A percentile compares a stretch with the other conserved stretches of the same genome.
Evolutionary conservation across 108 stramenopile species (phyloP).

Genomic region (Discostella stelligeroides): DNA sequence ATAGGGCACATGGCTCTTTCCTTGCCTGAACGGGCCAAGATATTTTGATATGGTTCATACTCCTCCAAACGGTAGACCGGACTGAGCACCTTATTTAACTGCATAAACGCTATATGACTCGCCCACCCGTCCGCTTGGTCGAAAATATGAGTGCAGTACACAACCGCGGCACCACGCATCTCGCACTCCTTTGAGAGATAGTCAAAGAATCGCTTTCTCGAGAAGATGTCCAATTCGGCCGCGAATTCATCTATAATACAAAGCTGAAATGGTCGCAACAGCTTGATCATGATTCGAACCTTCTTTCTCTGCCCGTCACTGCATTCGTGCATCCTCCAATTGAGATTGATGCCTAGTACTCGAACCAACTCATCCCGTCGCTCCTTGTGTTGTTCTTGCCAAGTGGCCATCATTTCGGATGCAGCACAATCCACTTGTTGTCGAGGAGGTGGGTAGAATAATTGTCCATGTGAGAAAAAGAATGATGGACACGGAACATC

Average conservation of each 20-base stretch:
- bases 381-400: slow-evolving; percentile 71
- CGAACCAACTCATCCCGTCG: slow-evolving; percentile 74
- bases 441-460: slow-evolving; percentile 63
- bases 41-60: slow-evolving; percentile 46
- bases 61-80: slow-evolving; percentile 29
- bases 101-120: slow-evolving; percentile 50
- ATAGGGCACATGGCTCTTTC: slow-evolving; percentile 52
- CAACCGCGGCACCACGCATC: slow-evolving; percentile 63
- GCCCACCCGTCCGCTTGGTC: slow-evolving; percentile 86
- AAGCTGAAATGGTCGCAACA: slow-evolving; percentile 41
- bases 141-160: slow-evolving; percentile 90
- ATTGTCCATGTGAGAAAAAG: slow-evolving; percentile 13
- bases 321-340: slow-evolving; percentile 86
- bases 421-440: slow-evolving; percentile 44
- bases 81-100: slow-evolving; percentile 37
- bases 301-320: slow-evolving; percentile 57
- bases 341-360: slow-evolving; percentile 70
- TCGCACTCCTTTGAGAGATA: slow-evolving; percentile 74
- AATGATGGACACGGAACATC: not conserved
- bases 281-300: slow-evolving; percentile 56
- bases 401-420: slow-evolving; percentile 71
- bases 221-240: slow-evolving; percentile 50
- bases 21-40: slow-evolving; percentile 29
- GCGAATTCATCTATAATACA: slow-evolving; percentile 49
- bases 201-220: slow-evolving; percentile 41